Base-by-base conservation (phyloP, 306 rosid genomes). In the Prunus salicina region DNA sequence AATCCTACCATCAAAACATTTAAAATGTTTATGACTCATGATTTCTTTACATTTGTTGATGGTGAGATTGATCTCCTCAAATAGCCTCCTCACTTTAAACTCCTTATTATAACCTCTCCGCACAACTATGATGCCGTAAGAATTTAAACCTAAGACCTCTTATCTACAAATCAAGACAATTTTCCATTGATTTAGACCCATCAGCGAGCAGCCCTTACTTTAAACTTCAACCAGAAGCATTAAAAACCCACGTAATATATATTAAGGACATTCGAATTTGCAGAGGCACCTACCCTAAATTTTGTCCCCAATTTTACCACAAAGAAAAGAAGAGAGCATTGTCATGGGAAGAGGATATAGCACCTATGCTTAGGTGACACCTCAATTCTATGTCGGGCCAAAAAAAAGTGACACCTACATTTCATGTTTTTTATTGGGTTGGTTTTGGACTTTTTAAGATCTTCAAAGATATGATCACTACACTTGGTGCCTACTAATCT, bases 401-500 rank as follows among this genome's bases (percentile, higher is more conserved):
- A 72, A 79, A 25, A 49, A 53, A 22, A 34, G 60, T 20, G 57
- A 18, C 41, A 32, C 38, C 38, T 72, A 19, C 78, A 50, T 64
- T 51, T 60, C 34, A 3, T 78, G 78, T 60, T 8, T 63, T 76
- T 65, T 80, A 34, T 77, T 78, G 28, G 38, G 58, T 60, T 56
- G 66, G 64, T n/a, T 81, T 72, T 73, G 71, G 50, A 8, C 79
- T 69, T 55, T 73, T 73, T 18, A 82, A 82, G 87, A 89, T 82
- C 83, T 80, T 75, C 69, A 19, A 69, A 80, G 91, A 87, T 88
- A 74, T 82, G 78, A 83, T 82, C 43, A 67, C 63, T 76, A 46
- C 49, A 28, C 20, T 27, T 60, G 60, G 49, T 76, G 80, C 81
- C 49, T 27, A 11, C 73, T 66, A 16, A 66, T 65, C 72, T 14